Evolutionary conservation across 2,329 filamentous ascomycete genomes (phyloP).

Genomic region (Xylariaceae sp.): DNA sequence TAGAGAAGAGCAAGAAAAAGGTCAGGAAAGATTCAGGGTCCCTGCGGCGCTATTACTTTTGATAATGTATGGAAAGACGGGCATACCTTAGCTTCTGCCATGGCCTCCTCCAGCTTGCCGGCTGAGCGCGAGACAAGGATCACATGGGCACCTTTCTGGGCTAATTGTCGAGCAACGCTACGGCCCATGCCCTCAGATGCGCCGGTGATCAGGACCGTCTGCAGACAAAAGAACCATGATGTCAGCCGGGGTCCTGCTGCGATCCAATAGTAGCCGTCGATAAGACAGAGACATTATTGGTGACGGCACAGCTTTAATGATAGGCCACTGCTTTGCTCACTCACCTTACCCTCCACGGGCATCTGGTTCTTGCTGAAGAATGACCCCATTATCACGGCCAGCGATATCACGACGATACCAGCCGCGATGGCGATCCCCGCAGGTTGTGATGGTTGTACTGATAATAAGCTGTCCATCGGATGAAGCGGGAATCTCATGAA

Average conservation of each 20-base stretch:
- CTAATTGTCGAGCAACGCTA: conserved; percentile 66
- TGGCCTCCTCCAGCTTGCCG: conserved; percentile 65
- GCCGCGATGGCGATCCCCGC: conserved; percentile 24
- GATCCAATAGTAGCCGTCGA: too few relatives aligned
- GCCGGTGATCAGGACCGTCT: conserved; percentile 88
- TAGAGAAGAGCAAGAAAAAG: neutral
- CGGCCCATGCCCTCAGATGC: conserved; percentile 91
- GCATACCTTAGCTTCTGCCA: conserved; percentile 44
- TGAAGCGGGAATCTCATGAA: neutral
- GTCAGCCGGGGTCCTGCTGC: conserved; percentile 2
- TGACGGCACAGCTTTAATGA: too few relatives aligned
- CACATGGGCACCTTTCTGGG: conserved; percentile 78
- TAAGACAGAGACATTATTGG: too few relatives aligned
- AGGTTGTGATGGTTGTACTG: conserved; percentile 1
- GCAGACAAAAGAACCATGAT: conserved; percentile 8
- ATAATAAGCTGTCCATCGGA: conserved; percentile 19
- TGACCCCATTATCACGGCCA: conserved; percentile 56
- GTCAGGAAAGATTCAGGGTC: conserved; percentile 12
- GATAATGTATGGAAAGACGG: neutral
- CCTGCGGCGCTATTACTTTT: neutral
- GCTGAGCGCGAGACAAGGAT: conserved; percentile 77
- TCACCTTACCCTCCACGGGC: conserved; percentile 76
- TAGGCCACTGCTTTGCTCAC: conserved; percentile 15
- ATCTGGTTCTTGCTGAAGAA: conserved; percentile 70
- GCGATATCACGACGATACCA: conserved; percentile 32